Evolutionary conservation across 306 rosid species (phyloP).

Genomic region (Erythrophleum fordii): DNA sequence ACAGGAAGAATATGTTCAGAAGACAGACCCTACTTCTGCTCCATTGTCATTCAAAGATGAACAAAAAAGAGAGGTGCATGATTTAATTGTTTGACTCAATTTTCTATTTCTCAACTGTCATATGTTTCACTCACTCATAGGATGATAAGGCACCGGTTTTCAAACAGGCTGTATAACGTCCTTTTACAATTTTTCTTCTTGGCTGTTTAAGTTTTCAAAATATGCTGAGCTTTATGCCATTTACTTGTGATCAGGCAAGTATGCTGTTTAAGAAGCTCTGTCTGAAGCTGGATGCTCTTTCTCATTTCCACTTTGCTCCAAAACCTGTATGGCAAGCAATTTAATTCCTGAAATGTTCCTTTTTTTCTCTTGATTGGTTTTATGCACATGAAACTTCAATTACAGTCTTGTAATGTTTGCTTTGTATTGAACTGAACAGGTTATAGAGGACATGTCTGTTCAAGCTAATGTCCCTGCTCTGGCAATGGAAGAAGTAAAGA

Average conservation of each 20-base stretch:
- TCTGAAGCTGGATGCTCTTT: constrained; percentile 88
- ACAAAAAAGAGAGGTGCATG: constrained; percentile 74
- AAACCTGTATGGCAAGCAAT: constrained; percentile 74
- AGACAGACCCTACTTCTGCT: constrained; percentile 58
- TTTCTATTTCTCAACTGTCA: constrained; percentile 18
- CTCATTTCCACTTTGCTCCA: constrained; percentile 92
- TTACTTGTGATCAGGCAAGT: constrained; percentile 70
- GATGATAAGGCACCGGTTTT: constrained; percentile 10
- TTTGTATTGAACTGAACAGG: constrained; percentile 55
- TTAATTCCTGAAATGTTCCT: constrained; percentile 6
- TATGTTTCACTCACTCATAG: constrained; percentile 28
- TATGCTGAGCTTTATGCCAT: constrained; percentile 35
- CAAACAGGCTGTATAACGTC: constrained; percentile 8
- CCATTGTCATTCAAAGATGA: constrained; percentile 76
- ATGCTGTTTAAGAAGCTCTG: constrained; percentile 74
- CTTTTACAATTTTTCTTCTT: constrained; percentile 6
- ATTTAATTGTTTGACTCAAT: constrained; percentile 18
- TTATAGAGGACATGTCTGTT: constrained; percentile 87
- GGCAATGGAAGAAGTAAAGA: constrained; percentile 94
- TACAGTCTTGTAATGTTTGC: constrained; percentile 24
- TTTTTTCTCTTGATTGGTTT: constrained; percentile 4
- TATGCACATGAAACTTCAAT: background rate
- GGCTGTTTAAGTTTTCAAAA: background rate
- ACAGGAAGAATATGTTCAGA: constrained; percentile 89
- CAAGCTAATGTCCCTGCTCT: constrained; percentile 89